A percentile compares a stretch with the other conserved stretches of the same genome.
These are phyloP conservation scores for Microcyclosporella mali DNA, from an alignment of 2,329 filamentous ascomycete genomes.

Conservation along the genomic window DNA sequence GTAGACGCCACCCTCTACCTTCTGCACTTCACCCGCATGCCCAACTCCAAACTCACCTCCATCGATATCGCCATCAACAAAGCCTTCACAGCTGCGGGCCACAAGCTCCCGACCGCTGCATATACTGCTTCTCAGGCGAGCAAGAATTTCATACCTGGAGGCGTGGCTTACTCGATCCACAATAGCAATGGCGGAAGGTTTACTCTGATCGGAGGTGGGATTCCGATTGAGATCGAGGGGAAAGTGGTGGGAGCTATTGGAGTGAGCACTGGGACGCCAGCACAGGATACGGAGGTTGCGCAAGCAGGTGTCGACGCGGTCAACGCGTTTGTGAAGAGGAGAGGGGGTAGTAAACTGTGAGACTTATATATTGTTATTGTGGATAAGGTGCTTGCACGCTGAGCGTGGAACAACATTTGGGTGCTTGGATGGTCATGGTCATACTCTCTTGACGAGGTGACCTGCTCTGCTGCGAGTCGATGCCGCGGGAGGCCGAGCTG, in stretches of 20 bases:
- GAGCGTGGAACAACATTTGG: not conserved
- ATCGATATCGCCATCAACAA: conserved; percentile 60
- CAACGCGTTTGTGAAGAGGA: conserved; percentile 30
- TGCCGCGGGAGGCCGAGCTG: conserved; percentile 28
- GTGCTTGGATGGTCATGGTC: not conserved
- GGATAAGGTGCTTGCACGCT: not conserved
- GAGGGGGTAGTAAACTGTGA: conserved; percentile 16
- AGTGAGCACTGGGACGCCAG: conserved; percentile 50
- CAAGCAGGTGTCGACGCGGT: conserved; percentile 48
- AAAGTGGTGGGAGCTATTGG: conserved; percentile 50
- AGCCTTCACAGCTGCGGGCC: conserved; percentile 53
- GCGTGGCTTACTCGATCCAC: conserved; percentile 47
- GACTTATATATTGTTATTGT: conserved; percentile 3
- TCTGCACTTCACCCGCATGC: conserved; percentile 45
- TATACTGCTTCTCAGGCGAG: conserved; percentile 37
- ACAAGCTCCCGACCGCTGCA: conserved; percentile 45
- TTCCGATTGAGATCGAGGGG: conserved; percentile 47
- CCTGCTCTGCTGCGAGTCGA: conserved; percentile 39
- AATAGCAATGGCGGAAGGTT: conserved; percentile 50
- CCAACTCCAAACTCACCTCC: conserved; percentile 45
- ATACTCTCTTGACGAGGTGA: conserved; percentile 32
- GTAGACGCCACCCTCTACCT: conserved; percentile 43
- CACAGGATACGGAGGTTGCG: conserved; percentile 50
- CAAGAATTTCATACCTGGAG: conserved; percentile 49
- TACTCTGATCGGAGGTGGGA: conserved; percentile 48